These are phyloP conservation scores for Paramecium bursaria DNA, from an alignment of 73 alveolate genomes.

Conservation along the genomic window DNA sequence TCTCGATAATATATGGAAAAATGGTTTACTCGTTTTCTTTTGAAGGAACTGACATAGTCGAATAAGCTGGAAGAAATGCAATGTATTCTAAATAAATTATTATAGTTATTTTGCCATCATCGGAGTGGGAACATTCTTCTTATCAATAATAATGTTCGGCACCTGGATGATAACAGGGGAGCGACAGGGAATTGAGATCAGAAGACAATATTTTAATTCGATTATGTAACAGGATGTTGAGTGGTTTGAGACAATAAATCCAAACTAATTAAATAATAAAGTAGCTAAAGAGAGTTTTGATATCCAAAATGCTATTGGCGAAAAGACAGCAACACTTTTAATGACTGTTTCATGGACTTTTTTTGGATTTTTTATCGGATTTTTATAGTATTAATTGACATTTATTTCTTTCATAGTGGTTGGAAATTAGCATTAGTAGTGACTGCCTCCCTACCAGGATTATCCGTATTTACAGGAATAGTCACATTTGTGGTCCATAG, in stretches of 20 bases:
- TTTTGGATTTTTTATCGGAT: slow-evolving; percentile 75
- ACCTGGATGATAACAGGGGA: slow-evolving; percentile 58
- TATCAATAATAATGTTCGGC: slow-evolving; percentile 33
- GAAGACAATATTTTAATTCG: slow-evolving; percentile 69
- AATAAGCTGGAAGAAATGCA: slow-evolving; percentile 52
- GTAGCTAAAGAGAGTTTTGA: slow-evolving; percentile 73
- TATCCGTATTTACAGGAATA: slow-evolving; percentile 56
- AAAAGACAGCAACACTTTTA: slow-evolving; percentile 73
- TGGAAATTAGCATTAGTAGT: slow-evolving; percentile 81
- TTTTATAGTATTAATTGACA: background rate
- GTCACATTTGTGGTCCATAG: slow-evolving; percentile 61
- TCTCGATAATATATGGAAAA: slow-evolving; percentile 71
- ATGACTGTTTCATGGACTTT: slow-evolving; percentile 72
- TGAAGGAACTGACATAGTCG: slow-evolving; percentile 64
- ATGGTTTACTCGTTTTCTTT: slow-evolving; percentile 69
- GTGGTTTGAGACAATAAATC: slow-evolving; percentile 79
- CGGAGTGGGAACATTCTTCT: slow-evolving; percentile 39
- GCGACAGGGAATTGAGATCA: slow-evolving; percentile 63
- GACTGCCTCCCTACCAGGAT: slow-evolving; percentile 71
- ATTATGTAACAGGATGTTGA: slow-evolving; percentile 74
- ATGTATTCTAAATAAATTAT: slow-evolving; percentile 9
- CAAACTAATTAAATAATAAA: slow-evolving; percentile 75
- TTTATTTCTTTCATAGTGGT: slow-evolving; percentile 70
- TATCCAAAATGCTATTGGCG: slow-evolving; percentile 81
- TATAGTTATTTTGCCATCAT: slow-evolving; percentile 37